Percentiles rank a stretch among this genome's conserved stretches.
These are phyloP conservation scores for Polymyxa betae DNA, from an alignment of 208 protist genomes.

Conservation along the genomic window DNA sequence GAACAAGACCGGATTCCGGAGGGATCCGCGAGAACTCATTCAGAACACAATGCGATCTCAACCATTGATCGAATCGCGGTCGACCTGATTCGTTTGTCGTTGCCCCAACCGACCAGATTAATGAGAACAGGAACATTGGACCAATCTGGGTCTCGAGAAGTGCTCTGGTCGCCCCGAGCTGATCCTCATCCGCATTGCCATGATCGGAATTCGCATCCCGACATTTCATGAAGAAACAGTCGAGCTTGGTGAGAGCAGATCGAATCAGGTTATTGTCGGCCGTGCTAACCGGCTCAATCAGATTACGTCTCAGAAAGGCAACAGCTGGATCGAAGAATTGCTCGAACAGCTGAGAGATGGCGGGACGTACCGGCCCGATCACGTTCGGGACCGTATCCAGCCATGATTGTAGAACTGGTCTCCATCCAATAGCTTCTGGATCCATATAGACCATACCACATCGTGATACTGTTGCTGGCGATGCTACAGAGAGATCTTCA, in stretches of 20 bases:
- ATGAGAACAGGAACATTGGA: conserved; percentile 88
- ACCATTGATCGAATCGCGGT: conserved; percentile 87
- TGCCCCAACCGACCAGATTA: conserved; percentile 95
- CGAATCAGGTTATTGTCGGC: conserved; percentile 89
- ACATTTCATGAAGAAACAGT: conserved; percentile 83
- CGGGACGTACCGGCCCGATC: conserved; percentile 51
- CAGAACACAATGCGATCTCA: conserved; percentile 82
- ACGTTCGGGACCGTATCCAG: conserved; percentile 61
- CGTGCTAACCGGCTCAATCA: conserved; percentile 88
- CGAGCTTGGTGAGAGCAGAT: conserved; percentile 89
- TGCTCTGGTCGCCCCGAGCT: not conserved
- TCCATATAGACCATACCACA: conserved; percentile 97
- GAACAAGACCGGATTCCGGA: conserved; percentile 85
- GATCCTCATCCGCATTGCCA: not conserved
- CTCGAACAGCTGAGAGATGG: conserved; percentile 79
- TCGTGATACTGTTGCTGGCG: conserved; percentile 81
- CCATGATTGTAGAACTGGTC: conserved; percentile 68
- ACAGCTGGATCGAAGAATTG: conserved; percentile 83
- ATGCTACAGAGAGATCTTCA: conserved; percentile 77
- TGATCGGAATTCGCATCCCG: conserved; percentile 66
- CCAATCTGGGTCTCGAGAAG: not conserved
- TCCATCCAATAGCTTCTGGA: conserved; percentile 73
- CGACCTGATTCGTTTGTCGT: conserved; percentile 86
- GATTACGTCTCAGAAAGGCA: conserved; percentile 84
- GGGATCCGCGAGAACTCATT: conserved; percentile 72